Base-by-base conservation (phyloP, 2,329 filamentous ascomycete species). In the Trichoderma aggressivum region DNA sequence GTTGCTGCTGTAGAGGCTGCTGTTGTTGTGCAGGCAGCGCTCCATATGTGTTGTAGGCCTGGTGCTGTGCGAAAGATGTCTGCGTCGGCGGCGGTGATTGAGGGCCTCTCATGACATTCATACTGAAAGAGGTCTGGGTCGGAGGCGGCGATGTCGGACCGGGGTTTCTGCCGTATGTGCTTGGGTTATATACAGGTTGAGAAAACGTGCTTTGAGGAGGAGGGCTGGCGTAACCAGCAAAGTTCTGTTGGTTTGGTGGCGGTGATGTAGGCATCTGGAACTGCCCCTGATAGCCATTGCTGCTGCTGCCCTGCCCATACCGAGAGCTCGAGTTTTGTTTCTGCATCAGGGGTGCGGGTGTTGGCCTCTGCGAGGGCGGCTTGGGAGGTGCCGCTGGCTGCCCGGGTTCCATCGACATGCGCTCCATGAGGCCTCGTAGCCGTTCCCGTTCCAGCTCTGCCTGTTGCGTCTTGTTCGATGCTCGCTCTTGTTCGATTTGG, bases 401-500 rank as follows among this genome's bases (percentile, higher is more conserved):
- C 79, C 70, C 83, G 60, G 87, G 84, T n/a, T 95, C 93, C 82
- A 98, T 91, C 1, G 94, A 94, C 90, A 98, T 95, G 68, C 94
- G 90, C 78, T 98, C 94, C 96, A 99, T 98, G 53, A 99, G 84
- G 55, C 92, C 92, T 71, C 93, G 90, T 70, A 99, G 83, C 70
- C 95, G 89, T 77, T 97, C 94, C 79, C 97, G 91, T 79, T 98
- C 95, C 66, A 92, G 86, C 76, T 97, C 94, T 36, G 94, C 94
- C 71, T 88, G 86, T 4, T 84, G 82, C 58, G 75, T 80, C 79
- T 88, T 87, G 78, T 80, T 91, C 64, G 86, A 88, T 5, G 89
- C 87, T 76, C 91, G 91, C 64, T 92, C 90, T 75, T 92, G 90
- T 80, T 97, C 94, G 74, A 99, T 99, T 75, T 94, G 92, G 75